Evolutionary conservation across 179 eudicot genomes (phyloP), one percentile per base, ranked within the genome.

Genomic region (Beta macrorhiza): DNA sequence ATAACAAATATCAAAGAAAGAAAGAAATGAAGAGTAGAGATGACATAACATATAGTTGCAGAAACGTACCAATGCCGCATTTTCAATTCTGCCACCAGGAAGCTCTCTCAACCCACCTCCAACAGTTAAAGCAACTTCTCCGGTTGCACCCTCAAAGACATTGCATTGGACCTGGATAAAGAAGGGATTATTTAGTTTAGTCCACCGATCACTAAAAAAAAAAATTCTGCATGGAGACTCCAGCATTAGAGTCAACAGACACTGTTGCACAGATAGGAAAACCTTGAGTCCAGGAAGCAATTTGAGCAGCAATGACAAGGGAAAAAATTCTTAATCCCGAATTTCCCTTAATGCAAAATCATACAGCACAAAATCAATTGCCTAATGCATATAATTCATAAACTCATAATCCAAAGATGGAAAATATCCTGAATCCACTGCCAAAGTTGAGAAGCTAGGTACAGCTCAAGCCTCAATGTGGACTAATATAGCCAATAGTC

Each of bases 51-150:
- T 76, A 67, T 17, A 68, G 58, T 75, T 45, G 52, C 51, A 75
- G 55, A 79, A 80, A 74, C 88, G 42, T 91, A 96, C 99, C 92
- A 96, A 78, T 62, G 97, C 99, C 42, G 98, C 99, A 86, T 90
- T 90, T 85, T 96, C 99, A 83, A 85, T 85, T 47, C 75, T 88
- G 63, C 90, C 91, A 83, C 94, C 92, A 67, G 99, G 96, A 77
- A 96, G 87, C 90, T 89, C 92, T 83, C 99, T 90, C 83, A 96
- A 81, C 78, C 98, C 99, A 84, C 99, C 99, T 74, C 85, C 99
- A 72, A 91, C 92, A 61, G 99, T 96, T 83, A 96, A 86, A 64
- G 97, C 92, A 83, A 96, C 96, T 81, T 96, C 98, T 78, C 97
- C 98, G 65, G 75, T 88, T 56, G 96, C 99, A 78, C 99, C 99